These are phyloP conservation scores for Nepenthes gracilis DNA, from an alignment of 148 eudicot genomes.

Conservation along the genomic window DNA sequence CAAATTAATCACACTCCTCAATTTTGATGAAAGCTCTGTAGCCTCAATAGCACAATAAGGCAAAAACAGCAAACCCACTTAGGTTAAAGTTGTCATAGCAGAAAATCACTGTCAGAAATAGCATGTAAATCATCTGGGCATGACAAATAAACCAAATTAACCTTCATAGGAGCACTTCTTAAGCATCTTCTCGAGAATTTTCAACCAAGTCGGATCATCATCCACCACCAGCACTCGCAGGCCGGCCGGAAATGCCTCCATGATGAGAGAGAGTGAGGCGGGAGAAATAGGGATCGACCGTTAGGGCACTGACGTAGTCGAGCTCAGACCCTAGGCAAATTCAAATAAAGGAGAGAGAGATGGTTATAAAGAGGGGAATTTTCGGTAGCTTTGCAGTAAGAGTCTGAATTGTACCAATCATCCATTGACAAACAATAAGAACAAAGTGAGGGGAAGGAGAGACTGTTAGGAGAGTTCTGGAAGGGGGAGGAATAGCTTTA, in stretches of 20 bases:
- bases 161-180: slow-evolving; percentile 95
- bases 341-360: slow-evolving; percentile 3
- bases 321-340: slow-evolving; percentile 6
- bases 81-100: background rate
- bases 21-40: background rate
- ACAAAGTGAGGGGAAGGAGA: too few species aligned
- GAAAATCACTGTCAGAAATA: background rate
- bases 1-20: background rate
- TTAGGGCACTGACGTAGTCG: slow-evolving; percentile 1
- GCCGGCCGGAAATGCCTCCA: slow-evolving; percentile 68
- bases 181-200: slow-evolving; percentile 92
- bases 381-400: too few species aligned
- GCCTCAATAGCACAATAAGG: background rate
- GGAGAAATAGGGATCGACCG: background rate
- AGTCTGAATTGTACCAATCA: too few species aligned
- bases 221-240: slow-evolving; percentile 88
- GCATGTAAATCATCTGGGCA: background rate
- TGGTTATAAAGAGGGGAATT: slow-evolving; percentile 5
- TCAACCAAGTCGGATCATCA: slow-evolving; percentile 89
- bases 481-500: background rate
- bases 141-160: slow-evolving; percentile 6
- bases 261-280: background rate
- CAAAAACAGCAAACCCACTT: background rate
- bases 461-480: background rate
- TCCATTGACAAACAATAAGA: too few species aligned